These are phyloP conservation scores for Ulota crispa DNA, from an alignment of 225 moss, liverwort and hornwort genomes.

Conservation along the genomic window DNA sequence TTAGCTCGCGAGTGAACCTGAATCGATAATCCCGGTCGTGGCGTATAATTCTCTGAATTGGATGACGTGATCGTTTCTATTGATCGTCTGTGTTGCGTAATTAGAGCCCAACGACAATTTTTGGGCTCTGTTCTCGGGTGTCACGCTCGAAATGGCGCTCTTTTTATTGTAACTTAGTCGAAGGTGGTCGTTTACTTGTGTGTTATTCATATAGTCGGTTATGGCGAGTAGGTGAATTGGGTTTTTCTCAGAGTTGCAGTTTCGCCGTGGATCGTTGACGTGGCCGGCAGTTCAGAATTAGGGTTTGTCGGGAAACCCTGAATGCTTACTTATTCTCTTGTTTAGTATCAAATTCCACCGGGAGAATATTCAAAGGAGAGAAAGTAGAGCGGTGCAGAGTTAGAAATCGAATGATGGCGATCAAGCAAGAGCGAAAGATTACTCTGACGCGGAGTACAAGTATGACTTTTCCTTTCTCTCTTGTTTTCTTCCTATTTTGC, in stretches of 20 bases:
- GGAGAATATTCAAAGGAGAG: background rate
- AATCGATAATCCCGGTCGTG: background rate
- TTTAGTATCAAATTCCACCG: background rate
- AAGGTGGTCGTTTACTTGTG: background rate
- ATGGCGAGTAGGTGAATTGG: background rate
- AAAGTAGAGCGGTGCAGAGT: background rate
- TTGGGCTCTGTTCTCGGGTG: background rate
- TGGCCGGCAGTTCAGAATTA: background rate
- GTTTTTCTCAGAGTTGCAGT: background rate
- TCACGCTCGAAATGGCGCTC: background rate
- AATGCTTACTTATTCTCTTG: background rate
- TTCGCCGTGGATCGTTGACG: slow-evolving; percentile 10
- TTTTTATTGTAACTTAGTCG: background rate
- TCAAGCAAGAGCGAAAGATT: background rate
- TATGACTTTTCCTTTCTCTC: background rate
- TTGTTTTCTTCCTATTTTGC: too few relatives aligned
- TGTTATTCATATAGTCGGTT: background rate
- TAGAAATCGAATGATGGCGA: slow-evolving; percentile 7
- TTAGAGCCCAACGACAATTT: background rate
- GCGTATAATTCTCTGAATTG: background rate
- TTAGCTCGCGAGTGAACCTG: background rate
- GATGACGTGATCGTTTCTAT: background rate
- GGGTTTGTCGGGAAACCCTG: background rate
- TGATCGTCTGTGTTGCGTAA: background rate
- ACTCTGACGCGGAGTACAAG: slow-evolving; percentile 14